Evolutionary conservation across 2,329 filamentous ascomycete species (phyloP).

Genomic region (Alternaria sp.): DNA sequence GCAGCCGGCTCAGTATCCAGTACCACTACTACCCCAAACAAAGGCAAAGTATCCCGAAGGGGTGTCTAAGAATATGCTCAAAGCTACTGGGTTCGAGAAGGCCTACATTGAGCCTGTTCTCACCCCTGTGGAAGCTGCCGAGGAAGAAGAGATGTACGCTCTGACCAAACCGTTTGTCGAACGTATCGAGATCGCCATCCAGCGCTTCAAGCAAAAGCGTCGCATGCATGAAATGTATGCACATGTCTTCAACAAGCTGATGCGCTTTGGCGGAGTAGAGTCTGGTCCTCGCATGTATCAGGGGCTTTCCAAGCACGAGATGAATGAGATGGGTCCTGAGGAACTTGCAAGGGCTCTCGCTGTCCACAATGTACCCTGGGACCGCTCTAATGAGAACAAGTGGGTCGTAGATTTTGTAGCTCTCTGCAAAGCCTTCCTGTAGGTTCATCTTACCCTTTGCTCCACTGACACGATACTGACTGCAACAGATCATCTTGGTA

Average conservation of each 20-base stretch:
- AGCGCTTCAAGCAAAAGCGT: constrained; percentile 79
- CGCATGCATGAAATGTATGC: constrained; percentile 71
- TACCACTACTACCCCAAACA: constrained; percentile 36
- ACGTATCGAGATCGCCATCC: constrained; percentile 85
- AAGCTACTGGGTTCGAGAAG: constrained; percentile 64
- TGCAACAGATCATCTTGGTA: constrained; percentile 61
- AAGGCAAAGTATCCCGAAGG: constrained; percentile 43
- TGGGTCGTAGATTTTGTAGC: constrained; percentile 84
- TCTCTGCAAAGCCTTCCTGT: constrained; percentile 82
- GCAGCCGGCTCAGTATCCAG: constrained; percentile 34
- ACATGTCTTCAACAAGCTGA: constrained; percentile 78
- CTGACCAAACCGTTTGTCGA: constrained; percentile 60
- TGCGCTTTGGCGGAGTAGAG: constrained; percentile 83
- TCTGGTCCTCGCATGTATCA: constrained; percentile 69
- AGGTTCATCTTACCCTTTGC: constrained; percentile 45
- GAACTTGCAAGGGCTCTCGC: constrained; percentile 72
- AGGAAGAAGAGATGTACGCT: constrained; percentile 75
- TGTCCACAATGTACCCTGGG: constrained; percentile 64
- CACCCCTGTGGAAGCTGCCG: constrained; percentile 71
- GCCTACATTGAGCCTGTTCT: constrained; percentile 82
- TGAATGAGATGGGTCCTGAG: constrained; percentile 68
- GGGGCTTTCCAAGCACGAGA: constrained; percentile 66
- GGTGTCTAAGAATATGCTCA: constrained; percentile 53
- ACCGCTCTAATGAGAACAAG: constrained; percentile 59
- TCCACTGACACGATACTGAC: constrained; percentile 17